Conservation (phyloP, 768 basidiomycete species). For the Sutorius australiensis region DNA sequence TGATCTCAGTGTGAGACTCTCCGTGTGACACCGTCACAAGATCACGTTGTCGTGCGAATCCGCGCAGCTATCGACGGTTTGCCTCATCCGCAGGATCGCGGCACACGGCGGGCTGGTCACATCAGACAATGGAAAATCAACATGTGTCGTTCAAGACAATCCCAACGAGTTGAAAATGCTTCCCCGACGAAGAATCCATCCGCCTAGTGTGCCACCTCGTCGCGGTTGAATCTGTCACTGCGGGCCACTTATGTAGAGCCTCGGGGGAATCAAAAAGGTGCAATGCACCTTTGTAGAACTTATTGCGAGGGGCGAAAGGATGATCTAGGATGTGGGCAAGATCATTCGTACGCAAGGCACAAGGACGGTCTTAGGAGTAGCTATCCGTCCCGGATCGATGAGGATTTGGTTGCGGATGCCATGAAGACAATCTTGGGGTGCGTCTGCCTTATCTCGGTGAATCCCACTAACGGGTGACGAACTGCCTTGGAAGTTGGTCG, state of each 20-base stretch:
- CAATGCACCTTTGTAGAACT: constrained; percentile 91
- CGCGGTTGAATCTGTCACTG: constrained; percentile 90
- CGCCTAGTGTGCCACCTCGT: constrained; percentile 61
- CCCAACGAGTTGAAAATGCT: constrained; percentile 40
- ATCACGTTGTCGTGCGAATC: too few species aligned
- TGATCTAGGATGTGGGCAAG: constrained; percentile 99
- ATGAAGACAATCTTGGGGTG: constrained; percentile 97
- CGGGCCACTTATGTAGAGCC: constrained; percentile 81
- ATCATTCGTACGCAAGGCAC: constrained; percentile 92
- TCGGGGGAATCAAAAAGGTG: constrained; percentile 93
- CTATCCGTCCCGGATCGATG: constrained; percentile 96
- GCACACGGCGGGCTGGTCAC: too few species aligned
- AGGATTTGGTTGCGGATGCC: constrained; percentile 96
- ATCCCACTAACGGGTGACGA: constrained; percentile 11
- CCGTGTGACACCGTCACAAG: too few species aligned
- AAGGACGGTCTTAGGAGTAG: constrained; percentile 95
- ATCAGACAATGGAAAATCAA: too few species aligned
- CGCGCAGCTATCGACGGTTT: too few species aligned
- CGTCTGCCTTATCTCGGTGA: constrained; percentile 26
- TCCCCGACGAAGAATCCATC: constrained; percentile 40
- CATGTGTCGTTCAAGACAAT: constrained; percentile 87
- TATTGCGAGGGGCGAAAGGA: constrained; percentile 94
- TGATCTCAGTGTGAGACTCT: too few species aligned
- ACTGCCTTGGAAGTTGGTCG: constrained; percentile 79
- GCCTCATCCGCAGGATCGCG: too few species aligned